phyloP scores from a whole-genome alignment of 169 alveolate genomes.

The Eimeria necatrix region DNA sequence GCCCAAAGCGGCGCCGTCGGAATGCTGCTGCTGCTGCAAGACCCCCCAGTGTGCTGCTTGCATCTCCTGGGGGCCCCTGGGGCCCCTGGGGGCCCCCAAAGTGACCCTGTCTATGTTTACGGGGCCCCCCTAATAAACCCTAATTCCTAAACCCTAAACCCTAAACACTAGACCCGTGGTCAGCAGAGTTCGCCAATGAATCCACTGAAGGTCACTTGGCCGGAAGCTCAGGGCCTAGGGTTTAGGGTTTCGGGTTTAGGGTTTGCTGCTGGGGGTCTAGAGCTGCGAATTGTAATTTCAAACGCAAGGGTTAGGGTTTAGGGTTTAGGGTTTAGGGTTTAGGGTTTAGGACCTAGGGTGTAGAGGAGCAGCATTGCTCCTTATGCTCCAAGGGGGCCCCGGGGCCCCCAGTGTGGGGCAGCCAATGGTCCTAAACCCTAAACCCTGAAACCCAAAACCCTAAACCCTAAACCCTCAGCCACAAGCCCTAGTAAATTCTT shows the following conservation, averaged over 20 bases:
- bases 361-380: no score
- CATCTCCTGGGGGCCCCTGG: no score
- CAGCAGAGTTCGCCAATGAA: no score
- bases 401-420: slow-evolving; percentile 27
- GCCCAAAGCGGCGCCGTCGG: no score
- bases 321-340: neutral
- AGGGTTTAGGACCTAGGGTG: neutral
- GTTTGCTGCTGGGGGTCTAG: no score
- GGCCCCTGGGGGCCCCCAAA: slow-evolving; percentile 36
- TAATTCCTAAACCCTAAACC: neutral
- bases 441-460: neutral
- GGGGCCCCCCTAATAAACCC: neutral
- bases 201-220: no score
- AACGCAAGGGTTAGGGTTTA: neutral
- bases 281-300: no score
- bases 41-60: no score
- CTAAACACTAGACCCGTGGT: no score
- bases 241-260: no score
- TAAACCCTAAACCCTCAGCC: neutral
- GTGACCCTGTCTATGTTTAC: neutral
- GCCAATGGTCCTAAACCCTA: neutral
- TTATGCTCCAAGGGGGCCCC: neutral
- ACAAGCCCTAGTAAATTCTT: neutral
- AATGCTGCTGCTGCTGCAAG: no score
- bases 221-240: no score